Conservation (phyloP, 1,284 basidiomycete species). For the Retiboletus flavoniger region DNA sequence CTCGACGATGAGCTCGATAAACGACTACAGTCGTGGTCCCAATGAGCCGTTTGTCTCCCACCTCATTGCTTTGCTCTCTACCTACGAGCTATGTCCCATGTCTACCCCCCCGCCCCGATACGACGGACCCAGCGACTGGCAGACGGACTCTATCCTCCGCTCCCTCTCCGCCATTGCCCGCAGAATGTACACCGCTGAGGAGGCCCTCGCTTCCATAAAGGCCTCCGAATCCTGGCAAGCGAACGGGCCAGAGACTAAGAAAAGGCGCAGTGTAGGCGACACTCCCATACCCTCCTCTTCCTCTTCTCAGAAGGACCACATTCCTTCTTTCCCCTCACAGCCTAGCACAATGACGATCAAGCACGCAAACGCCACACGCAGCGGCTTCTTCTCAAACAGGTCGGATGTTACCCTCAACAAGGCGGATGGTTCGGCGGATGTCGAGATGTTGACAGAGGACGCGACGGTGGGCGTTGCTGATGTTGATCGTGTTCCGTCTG, state of each 20-base stretch:
- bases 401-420: constrained; percentile 16
- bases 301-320: constrained; percentile 29
- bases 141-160: constrained; percentile 60
- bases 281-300: constrained; percentile 31
- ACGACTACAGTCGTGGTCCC: constrained; percentile 18
- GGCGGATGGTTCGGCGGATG: constrained; percentile 19
- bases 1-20: constrained; percentile 33
- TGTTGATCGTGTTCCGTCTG: constrained; percentile 22
- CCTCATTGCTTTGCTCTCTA: constrained; percentile 50
- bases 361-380: constrained; percentile 15
- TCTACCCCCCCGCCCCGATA: constrained; percentile 58
- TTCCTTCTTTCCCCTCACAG: constrained; percentile 24
- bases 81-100: constrained; percentile 51
- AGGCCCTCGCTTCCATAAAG: constrained; percentile 41
- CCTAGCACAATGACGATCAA: constrained; percentile 25
- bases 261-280: constrained; percentile 49
- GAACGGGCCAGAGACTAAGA: constrained; percentile 47
- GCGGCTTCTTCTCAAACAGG: constrained; percentile 26
- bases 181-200: constrained; percentile 64
- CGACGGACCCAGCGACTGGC: constrained; percentile 63
- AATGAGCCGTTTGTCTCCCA: constrained; percentile 47
- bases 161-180: constrained; percentile 54
- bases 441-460: constrained; percentile 32
- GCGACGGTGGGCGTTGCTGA: constrained; percentile 32
- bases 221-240: constrained; percentile 38